Conservation (phyloP, 164 flowering plant genomes). For the Magnolia changhungtana region DNA sequence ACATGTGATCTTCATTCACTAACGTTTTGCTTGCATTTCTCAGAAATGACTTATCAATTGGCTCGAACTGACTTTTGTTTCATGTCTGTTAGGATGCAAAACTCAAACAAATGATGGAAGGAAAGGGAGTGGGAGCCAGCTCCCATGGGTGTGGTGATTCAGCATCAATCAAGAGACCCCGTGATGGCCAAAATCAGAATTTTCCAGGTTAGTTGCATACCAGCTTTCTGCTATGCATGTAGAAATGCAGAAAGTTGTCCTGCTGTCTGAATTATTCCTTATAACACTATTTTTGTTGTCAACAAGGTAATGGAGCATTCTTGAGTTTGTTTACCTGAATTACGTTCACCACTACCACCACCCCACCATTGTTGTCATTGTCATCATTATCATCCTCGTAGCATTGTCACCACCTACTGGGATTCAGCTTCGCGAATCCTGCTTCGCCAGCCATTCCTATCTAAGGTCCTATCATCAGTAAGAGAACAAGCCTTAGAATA, state of each 20-base stretch:
- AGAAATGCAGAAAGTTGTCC: neutral
- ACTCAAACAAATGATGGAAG: constrained; percentile 30
- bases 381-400: too few relatives aligned
- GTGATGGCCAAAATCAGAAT: constrained; percentile 35
- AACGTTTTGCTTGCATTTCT: neutral
- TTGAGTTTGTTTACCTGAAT: neutral
- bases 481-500: too few relatives aligned
- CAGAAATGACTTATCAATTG: neutral
- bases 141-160: constrained; percentile 25
- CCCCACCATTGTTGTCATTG: too few relatives aligned
- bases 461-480: too few relatives aligned
- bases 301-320: neutral
- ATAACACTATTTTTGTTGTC: too few relatives aligned
- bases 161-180: constrained; percentile 35
- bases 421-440: too few relatives aligned
- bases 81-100: constrained; percentile 38
- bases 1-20: neutral
- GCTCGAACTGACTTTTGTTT: neutral
- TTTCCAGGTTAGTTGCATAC: constrained; percentile 46
- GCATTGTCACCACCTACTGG: too few relatives aligned
- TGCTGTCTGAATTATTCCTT: neutral
- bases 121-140: constrained; percentile 26
- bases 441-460: too few relatives aligned
- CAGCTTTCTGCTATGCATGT: neutral
- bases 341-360: neutral